Evolutionary conservation across 495 filamentous ascomycete species (phyloP).

Genomic region (Symbiotaphrina buchneri): DNA sequence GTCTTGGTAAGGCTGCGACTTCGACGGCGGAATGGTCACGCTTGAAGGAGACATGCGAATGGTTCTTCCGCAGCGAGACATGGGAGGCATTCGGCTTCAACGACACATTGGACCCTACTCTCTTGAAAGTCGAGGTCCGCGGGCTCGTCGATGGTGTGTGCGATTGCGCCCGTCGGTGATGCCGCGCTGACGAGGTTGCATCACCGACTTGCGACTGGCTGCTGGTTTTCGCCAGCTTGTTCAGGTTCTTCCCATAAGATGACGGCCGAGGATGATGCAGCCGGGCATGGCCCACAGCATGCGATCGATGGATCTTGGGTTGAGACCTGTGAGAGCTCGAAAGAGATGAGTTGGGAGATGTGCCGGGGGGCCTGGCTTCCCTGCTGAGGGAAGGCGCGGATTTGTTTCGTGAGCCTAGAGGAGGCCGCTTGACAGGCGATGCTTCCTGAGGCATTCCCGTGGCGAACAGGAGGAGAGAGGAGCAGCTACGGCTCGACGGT

Average conservation of each 20-base stretch:
- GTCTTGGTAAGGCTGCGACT: background rate
- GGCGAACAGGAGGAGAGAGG: no score
- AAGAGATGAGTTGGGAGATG: background rate
- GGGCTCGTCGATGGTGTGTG: constrained; percentile 5
- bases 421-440: constrained; percentile 2
- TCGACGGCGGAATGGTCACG: background rate
- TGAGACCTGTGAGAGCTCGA: background rate
- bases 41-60: background rate
- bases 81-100: constrained; percentile 3
- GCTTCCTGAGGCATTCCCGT: no score
- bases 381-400: constrained; percentile 1
- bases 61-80: constrained; percentile 5
- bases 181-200: constrained; percentile 1
- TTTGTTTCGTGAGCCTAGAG: background rate
- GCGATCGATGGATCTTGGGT: constrained; percentile 2
- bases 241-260: constrained; percentile 6
- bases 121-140: background rate
- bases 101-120: constrained; percentile 4
- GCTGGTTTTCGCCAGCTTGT: constrained; percentile 2
- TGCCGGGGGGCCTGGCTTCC: background rate
- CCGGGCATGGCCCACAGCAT: constrained; percentile 5
- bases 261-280: background rate
- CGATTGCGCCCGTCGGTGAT: constrained; percentile 4
- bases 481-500: no score
- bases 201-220: constrained; percentile 1